Evolutionary conservation across 441 rosid genomes (phyloP).

Genomic region (Caryocar brasiliense): DNA sequence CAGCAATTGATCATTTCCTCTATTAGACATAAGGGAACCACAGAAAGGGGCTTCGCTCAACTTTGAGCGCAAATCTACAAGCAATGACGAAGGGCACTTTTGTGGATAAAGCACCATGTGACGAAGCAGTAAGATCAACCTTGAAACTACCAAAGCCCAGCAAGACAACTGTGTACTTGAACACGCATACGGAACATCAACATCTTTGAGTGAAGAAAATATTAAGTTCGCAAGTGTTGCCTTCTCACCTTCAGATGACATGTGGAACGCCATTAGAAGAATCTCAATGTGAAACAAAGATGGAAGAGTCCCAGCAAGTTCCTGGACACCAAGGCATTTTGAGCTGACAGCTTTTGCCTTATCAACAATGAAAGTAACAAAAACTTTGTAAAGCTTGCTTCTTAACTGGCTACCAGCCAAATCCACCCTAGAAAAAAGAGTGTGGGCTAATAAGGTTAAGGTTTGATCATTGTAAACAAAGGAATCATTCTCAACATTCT

Average conservation of each 20-base stretch:
- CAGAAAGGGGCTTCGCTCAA: slow-evolving; percentile 59
- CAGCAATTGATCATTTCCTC: slow-evolving; percentile 46
- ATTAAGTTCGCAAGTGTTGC: slow-evolving; percentile 48
- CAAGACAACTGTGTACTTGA: slow-evolving; percentile 53
- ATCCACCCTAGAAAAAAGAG: slow-evolving; percentile 59
- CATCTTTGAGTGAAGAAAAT: slow-evolving; percentile 40
- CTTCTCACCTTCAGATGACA: slow-evolving; percentile 79
- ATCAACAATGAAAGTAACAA: slow-evolving; percentile 52
- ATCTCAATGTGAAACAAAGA: slow-evolving; percentile 88
- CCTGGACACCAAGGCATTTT: slow-evolving; percentile 50
- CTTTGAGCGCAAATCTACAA: slow-evolving; percentile 65
- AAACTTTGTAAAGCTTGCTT: slow-evolving; percentile 50
- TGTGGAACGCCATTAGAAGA: slow-evolving; percentile 91
- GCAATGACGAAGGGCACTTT: slow-evolving; percentile 69
- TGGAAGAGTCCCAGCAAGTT: slow-evolving; percentile 69
- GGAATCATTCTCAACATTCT: slow-evolving; percentile 61
- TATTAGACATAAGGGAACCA: slow-evolving; percentile 34
- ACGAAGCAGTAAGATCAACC: slow-evolving; percentile 80
- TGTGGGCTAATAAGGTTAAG: slow-evolving; percentile 65
- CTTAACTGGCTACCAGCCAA: slow-evolving; percentile 67
- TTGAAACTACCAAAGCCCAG: slow-evolving; percentile 88
- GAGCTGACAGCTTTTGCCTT: slow-evolving; percentile 46
- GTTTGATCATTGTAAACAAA: slow-evolving; percentile 73
- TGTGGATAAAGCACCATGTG: slow-evolving; percentile 75
- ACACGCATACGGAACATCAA: slow-evolving; percentile 37